Conservation (phyloP, 2,329 filamentous ascomycete genomes). For the Microsporum ferrugineum region DNA sequence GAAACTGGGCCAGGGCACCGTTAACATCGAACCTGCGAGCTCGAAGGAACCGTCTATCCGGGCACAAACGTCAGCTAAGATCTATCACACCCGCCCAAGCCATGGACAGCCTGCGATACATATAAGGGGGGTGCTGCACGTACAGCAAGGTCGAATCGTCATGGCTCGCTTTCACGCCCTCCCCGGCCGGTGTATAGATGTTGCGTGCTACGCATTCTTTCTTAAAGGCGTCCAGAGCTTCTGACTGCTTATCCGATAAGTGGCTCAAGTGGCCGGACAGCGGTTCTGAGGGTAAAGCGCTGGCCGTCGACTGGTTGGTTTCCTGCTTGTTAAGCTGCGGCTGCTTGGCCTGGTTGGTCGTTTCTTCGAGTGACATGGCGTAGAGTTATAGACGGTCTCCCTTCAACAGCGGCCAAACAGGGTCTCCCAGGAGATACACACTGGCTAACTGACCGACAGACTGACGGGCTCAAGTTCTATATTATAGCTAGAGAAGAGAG, state of each 20-base stretch:
- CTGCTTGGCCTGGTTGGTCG: conserved; percentile 7
- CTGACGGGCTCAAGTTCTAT: not conserved
- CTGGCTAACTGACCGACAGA: not conserved
- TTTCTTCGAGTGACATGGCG: conserved; percentile 12
- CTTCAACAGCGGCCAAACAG: not conserved
- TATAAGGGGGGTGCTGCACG: conserved; percentile 13
- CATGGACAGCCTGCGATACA: too few relatives aligned
- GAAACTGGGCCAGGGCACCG: conserved; percentile 74
- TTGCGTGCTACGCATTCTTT: conserved; percentile 51
- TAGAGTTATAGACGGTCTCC: not conserved
- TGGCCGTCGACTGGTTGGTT: conserved; percentile 1
- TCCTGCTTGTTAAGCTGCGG: not conserved
- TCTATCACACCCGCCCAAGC: not conserved
- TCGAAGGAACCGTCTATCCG: conserved; percentile 64
- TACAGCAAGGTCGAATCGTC: conserved; percentile 40
- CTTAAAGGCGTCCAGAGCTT: conserved; percentile 63
- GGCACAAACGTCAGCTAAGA: not conserved
- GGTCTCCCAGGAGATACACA: not conserved
- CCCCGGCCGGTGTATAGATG: conserved; percentile 32
- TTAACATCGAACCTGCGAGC: conserved; percentile 68
- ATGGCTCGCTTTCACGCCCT: conserved; percentile 31
- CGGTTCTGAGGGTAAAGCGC: conserved; percentile 7
- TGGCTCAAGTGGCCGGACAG: conserved; percentile 62
- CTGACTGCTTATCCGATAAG: conserved; percentile 56
- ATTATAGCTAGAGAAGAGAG: not conserved